Conservation (phyloP, 2,329 filamentous ascomycete genomes). For the Acrodontium crateriforme region DNA sequence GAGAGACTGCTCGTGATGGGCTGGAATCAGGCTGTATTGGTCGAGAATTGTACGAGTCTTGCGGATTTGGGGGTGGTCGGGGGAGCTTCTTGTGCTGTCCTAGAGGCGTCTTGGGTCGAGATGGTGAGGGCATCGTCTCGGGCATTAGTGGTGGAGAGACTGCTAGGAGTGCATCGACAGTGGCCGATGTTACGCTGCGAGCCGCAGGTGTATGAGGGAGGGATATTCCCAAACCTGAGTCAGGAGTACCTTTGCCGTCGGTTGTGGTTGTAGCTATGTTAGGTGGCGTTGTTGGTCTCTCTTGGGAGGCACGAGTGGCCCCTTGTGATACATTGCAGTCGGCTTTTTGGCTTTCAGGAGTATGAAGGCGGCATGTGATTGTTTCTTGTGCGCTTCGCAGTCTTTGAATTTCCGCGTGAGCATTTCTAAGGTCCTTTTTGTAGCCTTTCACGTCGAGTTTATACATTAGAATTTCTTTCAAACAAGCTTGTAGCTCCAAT, state of each 20-base stretch:
- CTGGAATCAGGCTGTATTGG: background rate
- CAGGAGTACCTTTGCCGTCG: constrained; percentile 10
- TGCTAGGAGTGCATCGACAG: background rate
- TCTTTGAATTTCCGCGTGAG: constrained; percentile 17
- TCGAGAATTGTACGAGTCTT: constrained; percentile 2
- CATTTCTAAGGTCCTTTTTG: constrained; percentile 24
- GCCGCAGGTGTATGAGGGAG: constrained; percentile 3
- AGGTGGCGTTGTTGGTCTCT: constrained; percentile 1
- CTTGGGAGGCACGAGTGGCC: constrained; percentile 1
- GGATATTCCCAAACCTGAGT: too few species aligned
- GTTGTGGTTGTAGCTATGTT: constrained; percentile 2
- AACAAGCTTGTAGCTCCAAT: constrained; percentile 14
- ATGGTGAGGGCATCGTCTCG: constrained; percentile 6
- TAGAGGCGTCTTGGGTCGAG: constrained; percentile 11
- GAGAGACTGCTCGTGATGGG: background rate
- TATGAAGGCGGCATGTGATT: constrained; percentile 1
- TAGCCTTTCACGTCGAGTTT: constrained; percentile 36
- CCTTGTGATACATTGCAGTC: too few species aligned
- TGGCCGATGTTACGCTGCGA: background rate
- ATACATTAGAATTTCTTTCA: constrained; percentile 35
- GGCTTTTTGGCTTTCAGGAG: constrained; percentile 6
- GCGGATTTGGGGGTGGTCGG: constrained; percentile 6
- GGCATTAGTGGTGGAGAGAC: constrained; percentile 1
- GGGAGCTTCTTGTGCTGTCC: constrained; percentile 13
- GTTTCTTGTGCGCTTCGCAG: too few species aligned